These are phyloP conservation scores for Schwanniomyces polymorphus DNA, from an alignment of 805 yeast species.

Conservation along the genomic window DNA sequence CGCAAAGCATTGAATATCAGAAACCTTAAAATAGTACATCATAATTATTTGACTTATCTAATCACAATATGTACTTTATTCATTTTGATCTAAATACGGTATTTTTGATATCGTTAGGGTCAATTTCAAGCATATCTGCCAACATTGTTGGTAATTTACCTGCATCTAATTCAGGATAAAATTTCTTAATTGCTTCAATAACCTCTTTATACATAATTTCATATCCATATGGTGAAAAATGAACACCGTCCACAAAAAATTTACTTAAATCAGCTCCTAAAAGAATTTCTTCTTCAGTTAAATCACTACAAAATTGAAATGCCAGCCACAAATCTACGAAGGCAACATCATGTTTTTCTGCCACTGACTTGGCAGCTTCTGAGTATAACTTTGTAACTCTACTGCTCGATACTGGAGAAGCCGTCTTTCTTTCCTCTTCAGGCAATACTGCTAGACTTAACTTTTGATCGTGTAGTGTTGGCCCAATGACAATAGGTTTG, in stretches of 20 bases:
- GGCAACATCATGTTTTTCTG: conserved; percentile 48
- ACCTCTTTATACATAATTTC: conserved; percentile 47
- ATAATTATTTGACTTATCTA: too few relatives aligned
- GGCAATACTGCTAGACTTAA: too few relatives aligned
- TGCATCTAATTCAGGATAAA: conserved; percentile 52
- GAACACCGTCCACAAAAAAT: conserved; percentile 52
- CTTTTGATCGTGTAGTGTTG: conserved; percentile 18
- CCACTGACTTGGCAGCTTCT: conserved; percentile 48
- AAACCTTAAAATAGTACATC: too few relatives aligned
- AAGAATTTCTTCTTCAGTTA: conserved; percentile 36
- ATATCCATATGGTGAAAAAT: conserved; percentile 57
- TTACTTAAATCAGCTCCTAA: conserved; percentile 14
- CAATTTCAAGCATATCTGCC: too few relatives aligned
- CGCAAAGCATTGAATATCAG: too few relatives aligned
- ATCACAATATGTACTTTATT: too few relatives aligned
- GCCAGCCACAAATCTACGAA: conserved; percentile 54
- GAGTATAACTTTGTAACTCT: conserved; percentile 49
- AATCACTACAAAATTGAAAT: conserved; percentile 33
- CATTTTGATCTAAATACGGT: conserved; percentile 3
- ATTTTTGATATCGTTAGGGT: too few relatives aligned
- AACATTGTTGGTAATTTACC: conserved; percentile 7
- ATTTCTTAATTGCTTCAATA: conserved; percentile 30
- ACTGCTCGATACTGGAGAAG: too few relatives aligned
- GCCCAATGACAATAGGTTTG: conserved; percentile 61
- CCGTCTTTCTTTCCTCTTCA: neutral